Evolutionary conservation across 768 basidiomycete species (phyloP), one percentile per base, ranked within the genome.

Genomic region (Cyclocybe cylindracea): DNA sequence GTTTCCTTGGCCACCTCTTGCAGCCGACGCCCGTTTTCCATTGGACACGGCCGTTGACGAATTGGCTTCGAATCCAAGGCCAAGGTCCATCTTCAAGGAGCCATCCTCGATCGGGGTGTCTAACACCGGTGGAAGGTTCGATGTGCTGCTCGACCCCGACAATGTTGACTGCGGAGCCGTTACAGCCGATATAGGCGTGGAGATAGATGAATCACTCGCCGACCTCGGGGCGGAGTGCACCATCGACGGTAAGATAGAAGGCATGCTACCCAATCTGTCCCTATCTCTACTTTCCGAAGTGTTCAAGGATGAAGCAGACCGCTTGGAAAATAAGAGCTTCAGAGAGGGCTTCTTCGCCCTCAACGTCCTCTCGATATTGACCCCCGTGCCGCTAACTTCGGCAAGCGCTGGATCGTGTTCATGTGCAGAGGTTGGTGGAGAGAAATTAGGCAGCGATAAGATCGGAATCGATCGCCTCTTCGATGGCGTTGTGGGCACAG

Each of bases 321-420:
- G 79, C 70, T 86, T 87, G 32, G 84, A 75, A 65, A 90, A 86
- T 14, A 89, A 72, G 13, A 88, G 69, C 44, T 83, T 82, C 50
- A 89, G 67, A 2, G 88, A 89, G 0, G 89, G 86, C 45, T 84
- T 86, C 68, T 86, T 89, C 52, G 77, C 46, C 60, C 75, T 64
- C 51, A 59, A 44, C 71, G 74, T 48, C 64, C 66, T 19, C 69
- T 62, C 42, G 45, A 10, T 62, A 56, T 42, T 39, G 55, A 33
- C 39, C 52, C 48, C 33, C 39, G 60, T 3, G 70, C 64, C 18
- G 75, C 73, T 1, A 18, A 7, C 5, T 33, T 32, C 10, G 54
- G 13, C 33, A 32, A 39, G 44, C 39, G 39, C 10, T 59, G 45
- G 36, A 61, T 38, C 11, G 64, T 60, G 19, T 35, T 44, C 24